Percentiles rank a stretch among this genome's conserved stretches.
phyloP scores from a whole-genome alignment of 2,329 filamentous ascomycete genomes.

The Colletotrichum sp. region DNA sequence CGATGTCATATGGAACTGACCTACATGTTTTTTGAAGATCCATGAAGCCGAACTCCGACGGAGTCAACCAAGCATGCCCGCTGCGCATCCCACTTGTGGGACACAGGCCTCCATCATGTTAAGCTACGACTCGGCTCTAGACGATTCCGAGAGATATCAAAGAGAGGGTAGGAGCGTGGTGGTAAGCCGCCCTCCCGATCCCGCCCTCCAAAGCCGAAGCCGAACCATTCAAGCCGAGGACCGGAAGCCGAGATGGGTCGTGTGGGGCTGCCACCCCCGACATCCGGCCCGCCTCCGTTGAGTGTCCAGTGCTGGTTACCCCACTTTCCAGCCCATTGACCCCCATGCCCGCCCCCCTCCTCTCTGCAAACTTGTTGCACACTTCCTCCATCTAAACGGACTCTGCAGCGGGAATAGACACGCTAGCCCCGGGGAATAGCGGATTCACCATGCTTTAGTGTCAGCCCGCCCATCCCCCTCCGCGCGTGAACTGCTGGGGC shows the following conservation, averaged over 20 bases:
- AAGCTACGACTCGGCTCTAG: neutral
- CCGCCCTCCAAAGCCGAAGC: neutral
- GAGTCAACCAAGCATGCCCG: neutral
- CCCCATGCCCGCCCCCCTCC: neutral
- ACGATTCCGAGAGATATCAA: neutral
- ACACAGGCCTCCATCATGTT: neutral
- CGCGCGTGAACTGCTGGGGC: neutral
- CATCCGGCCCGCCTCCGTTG: neutral
- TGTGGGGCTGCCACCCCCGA: neutral
- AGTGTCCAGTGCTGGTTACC: neutral
- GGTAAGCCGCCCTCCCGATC: neutral
- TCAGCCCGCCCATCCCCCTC: neutral
- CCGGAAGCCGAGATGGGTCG: neutral
- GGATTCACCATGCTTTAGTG: neutral
- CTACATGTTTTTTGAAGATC: no score
- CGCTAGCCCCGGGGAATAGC: neutral
- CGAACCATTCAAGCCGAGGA: neutral
- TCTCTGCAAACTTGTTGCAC: neutral
- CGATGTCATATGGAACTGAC: no score
- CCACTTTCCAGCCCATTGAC: neutral
- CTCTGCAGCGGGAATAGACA: neutral
- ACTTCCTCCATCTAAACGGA: neutral
- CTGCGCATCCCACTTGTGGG: accelerated
- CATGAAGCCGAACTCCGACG: no score
- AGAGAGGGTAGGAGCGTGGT: neutral